These are phyloP conservation scores for Guyanaporus albipodus DNA, from an alignment of 768 basidiomycete species.

Conservation along the genomic window DNA sequence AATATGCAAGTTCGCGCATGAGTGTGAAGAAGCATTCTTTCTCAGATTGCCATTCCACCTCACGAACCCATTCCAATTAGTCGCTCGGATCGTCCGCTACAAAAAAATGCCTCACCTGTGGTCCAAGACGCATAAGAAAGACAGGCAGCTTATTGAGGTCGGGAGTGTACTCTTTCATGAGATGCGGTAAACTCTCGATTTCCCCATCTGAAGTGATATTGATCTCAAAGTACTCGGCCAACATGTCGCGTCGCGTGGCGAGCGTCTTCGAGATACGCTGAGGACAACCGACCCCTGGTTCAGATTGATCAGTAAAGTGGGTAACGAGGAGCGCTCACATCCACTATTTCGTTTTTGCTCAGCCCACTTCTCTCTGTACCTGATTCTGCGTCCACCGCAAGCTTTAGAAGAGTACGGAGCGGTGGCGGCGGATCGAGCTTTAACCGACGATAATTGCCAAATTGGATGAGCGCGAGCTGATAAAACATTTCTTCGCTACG, in stretches of 20 bases:
- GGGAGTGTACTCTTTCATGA: constrained; percentile 85
- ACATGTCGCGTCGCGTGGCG: constrained; percentile 68
- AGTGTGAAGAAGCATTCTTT: constrained; percentile 81
- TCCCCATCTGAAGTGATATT: constrained; percentile 60
- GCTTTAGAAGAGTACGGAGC: constrained; percentile 61
- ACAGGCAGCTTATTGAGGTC: constrained; percentile 86
- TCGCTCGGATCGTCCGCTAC: not conserved
- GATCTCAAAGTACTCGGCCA: constrained; percentile 88
- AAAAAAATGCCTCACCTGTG: constrained; percentile 55
- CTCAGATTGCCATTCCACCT: constrained; percentile 91
- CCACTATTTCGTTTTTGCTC: constrained; percentile 58
- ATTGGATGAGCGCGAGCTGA: constrained; percentile 88
- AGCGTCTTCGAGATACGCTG: constrained; percentile 67
- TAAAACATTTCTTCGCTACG: constrained; percentile 90
- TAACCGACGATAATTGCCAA: constrained; percentile 74
- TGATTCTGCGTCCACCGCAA: constrained; percentile 73
- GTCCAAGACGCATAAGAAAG: constrained; percentile 87
- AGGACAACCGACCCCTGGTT: not conserved
- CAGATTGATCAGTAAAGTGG: not conserved
- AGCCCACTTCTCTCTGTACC: constrained; percentile 47
- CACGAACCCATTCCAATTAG: not conserved
- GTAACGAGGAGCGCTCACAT: constrained; percentile 49
- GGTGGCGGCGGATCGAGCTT: constrained; percentile 81
- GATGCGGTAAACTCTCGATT: constrained; percentile 74
- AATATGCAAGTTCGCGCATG: constrained; percentile 85